Percentiles rank a stretch among this genome's conserved stretches.
phyloP scores from a whole-genome alignment of 2,329 filamentous ascomycete genomes.

The Eutypa lata region DNA sequence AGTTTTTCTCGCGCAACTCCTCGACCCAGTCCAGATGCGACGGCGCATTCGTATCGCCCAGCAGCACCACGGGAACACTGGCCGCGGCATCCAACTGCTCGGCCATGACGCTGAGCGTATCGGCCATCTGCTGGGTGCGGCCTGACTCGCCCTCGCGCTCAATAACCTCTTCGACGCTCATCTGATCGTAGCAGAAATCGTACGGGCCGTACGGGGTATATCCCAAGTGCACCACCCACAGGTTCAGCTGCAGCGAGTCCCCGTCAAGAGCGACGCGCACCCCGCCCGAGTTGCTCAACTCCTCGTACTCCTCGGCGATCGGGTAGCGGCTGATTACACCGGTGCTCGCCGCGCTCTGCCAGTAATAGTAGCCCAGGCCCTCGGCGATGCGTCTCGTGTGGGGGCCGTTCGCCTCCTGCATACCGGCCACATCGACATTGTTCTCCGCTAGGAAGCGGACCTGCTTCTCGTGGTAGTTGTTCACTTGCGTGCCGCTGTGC shows the following conservation, averaged over 20 bases:
- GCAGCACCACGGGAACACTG: constrained; percentile 32
- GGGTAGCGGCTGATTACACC: constrained; percentile 38
- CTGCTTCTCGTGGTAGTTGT: constrained; percentile 36
- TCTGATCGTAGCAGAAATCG: constrained; percentile 38
- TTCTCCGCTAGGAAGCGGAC: constrained; percentile 30
- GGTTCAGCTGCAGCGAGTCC: constrained; percentile 26
- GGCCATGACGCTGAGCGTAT: constrained; percentile 32
- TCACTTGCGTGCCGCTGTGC: constrained; percentile 34
- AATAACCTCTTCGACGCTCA: constrained; percentile 30
- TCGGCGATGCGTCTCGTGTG: constrained; percentile 31
- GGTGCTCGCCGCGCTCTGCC: constrained; percentile 29
- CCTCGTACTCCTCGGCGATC: constrained; percentile 27
- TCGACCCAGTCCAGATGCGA: constrained; percentile 41
- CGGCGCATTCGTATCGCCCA: constrained; percentile 42
- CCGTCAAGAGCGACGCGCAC: constrained; percentile 34
- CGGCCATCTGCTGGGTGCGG: constrained; percentile 35
- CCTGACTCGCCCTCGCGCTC: constrained; percentile 32
- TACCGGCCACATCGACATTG: constrained; percentile 33
- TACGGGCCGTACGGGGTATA: constrained; percentile 40
- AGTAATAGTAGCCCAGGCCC: constrained; percentile 37
- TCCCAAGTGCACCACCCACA: constrained; percentile 36
- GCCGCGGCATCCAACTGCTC: constrained; percentile 27
- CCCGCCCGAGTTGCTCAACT: constrained; percentile 26
- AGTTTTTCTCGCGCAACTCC: constrained; percentile 30
- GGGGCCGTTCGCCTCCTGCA: constrained; percentile 33